These are phyloP conservation scores for Paratinospora sagittata DNA, from an alignment of 164 flowering plant species.

Conservation along the genomic window DNA sequence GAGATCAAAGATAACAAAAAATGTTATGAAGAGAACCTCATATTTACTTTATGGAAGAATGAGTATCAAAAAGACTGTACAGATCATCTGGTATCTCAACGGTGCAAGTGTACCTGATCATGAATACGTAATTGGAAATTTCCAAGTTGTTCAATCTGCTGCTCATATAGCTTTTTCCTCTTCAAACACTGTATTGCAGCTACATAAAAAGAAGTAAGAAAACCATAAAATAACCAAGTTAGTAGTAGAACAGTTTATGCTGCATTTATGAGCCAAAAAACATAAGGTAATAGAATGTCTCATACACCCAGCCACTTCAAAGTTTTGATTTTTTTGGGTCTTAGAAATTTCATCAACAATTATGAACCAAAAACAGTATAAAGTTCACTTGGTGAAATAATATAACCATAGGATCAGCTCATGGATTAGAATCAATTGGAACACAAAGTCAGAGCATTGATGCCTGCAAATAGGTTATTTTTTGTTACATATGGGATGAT, in stretches of 20 bases:
- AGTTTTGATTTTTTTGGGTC: neutral
- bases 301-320: neutral
- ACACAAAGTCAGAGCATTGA: neutral
- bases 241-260: neutral
- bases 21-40: neutral
- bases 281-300: neutral
- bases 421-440: neutral
- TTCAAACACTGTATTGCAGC: constrained; percentile 44
- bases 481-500: too few species aligned
- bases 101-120: constrained; percentile 28
- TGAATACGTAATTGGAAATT: constrained; percentile 42
- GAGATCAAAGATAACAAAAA: neutral
- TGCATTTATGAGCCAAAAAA: neutral
- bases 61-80: neutral
- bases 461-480: neutral
- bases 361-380: neutral
- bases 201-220: constrained; percentile 12
- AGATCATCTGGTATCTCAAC: neutral
- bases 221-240: neutral
- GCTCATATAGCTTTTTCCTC: constrained; percentile 38
- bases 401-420: neutral
- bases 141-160: constrained; percentile 41
- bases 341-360: neutral
- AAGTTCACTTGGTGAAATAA: neutral
- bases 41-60: neutral